phyloP scores from a whole-genome alignment of 257 asterid genomes.

The Paraleonurus japonicus region DNA sequence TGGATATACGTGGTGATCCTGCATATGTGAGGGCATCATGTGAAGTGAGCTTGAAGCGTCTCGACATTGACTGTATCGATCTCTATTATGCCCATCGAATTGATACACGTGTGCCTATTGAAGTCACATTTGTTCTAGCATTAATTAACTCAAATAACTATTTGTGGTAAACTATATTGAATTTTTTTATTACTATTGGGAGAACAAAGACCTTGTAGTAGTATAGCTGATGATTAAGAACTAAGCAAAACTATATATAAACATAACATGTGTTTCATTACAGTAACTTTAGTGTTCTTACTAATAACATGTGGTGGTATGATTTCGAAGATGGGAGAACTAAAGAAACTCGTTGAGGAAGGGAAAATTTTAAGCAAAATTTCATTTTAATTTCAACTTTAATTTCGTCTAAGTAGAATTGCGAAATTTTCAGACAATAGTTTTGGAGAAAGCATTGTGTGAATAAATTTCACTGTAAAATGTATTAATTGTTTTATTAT shows the following conservation, averaged over 20 bases:
- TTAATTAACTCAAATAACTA: too few relatives aligned
- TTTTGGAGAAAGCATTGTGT: too few relatives aligned
- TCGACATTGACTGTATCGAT: constrained; percentile 43
- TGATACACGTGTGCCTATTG: constrained; percentile 48
- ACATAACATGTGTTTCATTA: neutral
- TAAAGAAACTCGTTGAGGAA: constrained; percentile 72
- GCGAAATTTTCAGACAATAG: too few relatives aligned
- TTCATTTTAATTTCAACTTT: too few relatives aligned
- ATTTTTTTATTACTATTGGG: neutral
- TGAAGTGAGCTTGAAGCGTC: constrained; percentile 54
- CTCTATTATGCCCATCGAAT: constrained; percentile 48
- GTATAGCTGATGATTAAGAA: neutral
- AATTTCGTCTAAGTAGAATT: too few relatives aligned
- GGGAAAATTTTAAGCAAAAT: too few relatives aligned
- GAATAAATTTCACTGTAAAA: too few relatives aligned
- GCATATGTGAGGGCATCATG: constrained; percentile 45
- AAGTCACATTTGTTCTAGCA: constrained; percentile 47
- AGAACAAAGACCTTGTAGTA: too few relatives aligned
- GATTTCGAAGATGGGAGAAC: constrained; percentile 59
- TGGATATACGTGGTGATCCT: constrained; percentile 42
- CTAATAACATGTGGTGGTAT: neutral
- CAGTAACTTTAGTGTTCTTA: too few relatives aligned
- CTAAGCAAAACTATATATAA: neutral
- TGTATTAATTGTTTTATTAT: too few relatives aligned
- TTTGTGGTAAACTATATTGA: too few relatives aligned